Evolutionary conservation across 495 filamentous ascomycete genomes (phyloP).

Genomic region (Penicillium bovifimosum): DNA sequence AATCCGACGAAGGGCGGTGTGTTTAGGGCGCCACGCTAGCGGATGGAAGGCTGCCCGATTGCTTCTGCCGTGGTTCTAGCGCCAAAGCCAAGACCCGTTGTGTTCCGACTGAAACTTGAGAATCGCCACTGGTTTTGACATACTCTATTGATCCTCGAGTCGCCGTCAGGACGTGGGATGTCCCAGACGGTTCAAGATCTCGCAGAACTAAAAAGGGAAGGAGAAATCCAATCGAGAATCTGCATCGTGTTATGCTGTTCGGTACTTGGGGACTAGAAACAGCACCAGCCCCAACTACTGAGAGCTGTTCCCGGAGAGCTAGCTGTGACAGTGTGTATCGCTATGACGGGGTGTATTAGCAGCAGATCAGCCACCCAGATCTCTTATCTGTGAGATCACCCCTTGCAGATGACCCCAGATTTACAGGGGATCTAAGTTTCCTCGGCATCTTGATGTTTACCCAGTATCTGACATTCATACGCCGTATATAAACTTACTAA

Average conservation of each 20-base stretch:
- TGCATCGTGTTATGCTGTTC: too few species aligned
- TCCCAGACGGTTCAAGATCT: neutral
- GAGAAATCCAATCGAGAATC: too few species aligned
- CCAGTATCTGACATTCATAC: neutral
- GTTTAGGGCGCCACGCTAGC: neutral
- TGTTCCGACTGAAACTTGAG: constrained; percentile 18
- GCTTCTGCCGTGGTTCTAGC: constrained; percentile 36
- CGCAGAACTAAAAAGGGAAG: neutral
- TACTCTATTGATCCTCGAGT: neutral
- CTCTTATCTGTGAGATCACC: constrained; percentile 11
- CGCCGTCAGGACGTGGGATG: neutral
- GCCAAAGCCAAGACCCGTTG: constrained; percentile 31
- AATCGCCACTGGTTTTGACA: neutral
- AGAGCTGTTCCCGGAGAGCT: neutral
- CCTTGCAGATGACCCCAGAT: constrained; percentile 31
- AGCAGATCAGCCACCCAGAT: constrained; percentile 15
- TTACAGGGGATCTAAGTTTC: constrained; percentile 4
- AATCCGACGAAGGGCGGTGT: neutral
- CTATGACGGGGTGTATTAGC: neutral
- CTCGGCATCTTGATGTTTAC: neutral
- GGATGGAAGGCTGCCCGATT: constrained; percentile 10
- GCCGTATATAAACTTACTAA: too few species aligned
- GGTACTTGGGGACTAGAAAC: too few species aligned
- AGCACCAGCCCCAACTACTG: neutral
- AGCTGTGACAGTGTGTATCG: neutral